A percentile compares a stretch with the other conserved stretches of the same genome.
phyloP scores from a whole-genome alignment of 1,139 yeast genomes.

The Blastobotrys aristatus region DNA sequence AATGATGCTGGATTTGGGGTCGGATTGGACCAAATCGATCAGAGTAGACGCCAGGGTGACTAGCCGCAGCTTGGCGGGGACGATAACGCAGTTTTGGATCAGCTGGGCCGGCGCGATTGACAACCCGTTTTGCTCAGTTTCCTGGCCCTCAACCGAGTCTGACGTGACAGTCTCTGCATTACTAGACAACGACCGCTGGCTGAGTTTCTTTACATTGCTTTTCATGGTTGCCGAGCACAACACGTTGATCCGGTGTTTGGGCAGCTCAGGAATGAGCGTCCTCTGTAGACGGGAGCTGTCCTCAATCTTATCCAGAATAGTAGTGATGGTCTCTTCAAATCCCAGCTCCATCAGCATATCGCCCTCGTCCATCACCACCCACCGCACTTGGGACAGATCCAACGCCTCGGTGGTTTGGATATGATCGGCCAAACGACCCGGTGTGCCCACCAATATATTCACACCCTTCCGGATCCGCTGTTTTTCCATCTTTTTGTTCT shows the following conservation, averaged over 20 bases:
- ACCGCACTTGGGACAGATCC: slow-evolving; percentile 67
- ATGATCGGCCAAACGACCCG: slow-evolving; percentile 90
- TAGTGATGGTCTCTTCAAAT: slow-evolving; percentile 84
- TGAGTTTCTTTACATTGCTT: slow-evolving; percentile 71
- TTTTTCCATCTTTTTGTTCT: slow-evolving; percentile 87
- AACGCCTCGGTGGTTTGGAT: slow-evolving; percentile 78
- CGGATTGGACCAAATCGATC: slow-evolving; percentile 42
- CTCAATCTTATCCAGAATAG: slow-evolving; percentile 57
- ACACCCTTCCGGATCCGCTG: slow-evolving; percentile 88
- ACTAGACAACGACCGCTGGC: slow-evolving; percentile 59
- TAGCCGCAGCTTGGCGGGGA: slow-evolving; percentile 85
- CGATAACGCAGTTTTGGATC: slow-evolving; percentile 67
- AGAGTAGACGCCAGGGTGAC: slow-evolving; percentile 72
- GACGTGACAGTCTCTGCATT: slow-evolving; percentile 64
- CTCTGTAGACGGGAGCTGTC: slow-evolving; percentile 29
- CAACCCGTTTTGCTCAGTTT: slow-evolving; percentile 38
- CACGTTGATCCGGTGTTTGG: slow-evolving; percentile 65
- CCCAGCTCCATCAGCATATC: slow-evolving; percentile 93
- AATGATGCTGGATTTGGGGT: slow-evolving; percentile 52
- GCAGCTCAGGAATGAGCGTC: slow-evolving; percentile 41
- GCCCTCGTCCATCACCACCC: slow-evolving; percentile 90
- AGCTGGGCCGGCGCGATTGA: slow-evolving; percentile 84
- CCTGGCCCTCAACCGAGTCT: slow-evolving; percentile 17
- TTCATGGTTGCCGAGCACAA: slow-evolving; percentile 94
- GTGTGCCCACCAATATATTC: slow-evolving; percentile 83